Base-by-base conservation (phyloP, 1,284 basidiomycete genomes). In the Anthracocystis walkeri region DNA sequence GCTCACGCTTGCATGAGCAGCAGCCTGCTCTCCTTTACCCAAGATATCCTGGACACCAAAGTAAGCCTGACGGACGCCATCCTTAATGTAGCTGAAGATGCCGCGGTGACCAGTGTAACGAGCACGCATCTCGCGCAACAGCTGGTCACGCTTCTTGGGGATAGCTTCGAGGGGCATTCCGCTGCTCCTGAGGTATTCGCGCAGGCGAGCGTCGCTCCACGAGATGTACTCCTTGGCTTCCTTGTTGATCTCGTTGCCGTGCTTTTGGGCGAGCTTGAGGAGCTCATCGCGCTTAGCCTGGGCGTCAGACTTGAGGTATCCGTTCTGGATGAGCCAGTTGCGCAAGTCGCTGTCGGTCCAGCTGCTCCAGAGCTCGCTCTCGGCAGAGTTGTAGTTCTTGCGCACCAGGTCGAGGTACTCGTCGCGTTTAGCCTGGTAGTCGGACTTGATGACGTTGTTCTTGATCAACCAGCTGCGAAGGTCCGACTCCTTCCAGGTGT, bases 291-390 rank as follows among this genome's bases (percentile, higher is more conserved):
- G 78, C 72, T 79, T 80, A 31, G 75, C 77, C 58, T 80, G 56
- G 12, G 53, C 61, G 50, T 79, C 76, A 25, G 61, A 63, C 72
- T 80, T 80, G 31, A 84, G 50, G 62, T 68, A 75, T 33, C 71
- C 73, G 63, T 82, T 78, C 59, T 74, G 50, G 51, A 80, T 77
- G 25, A 83, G 73, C 71, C 70, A 82, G 71, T 65, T 74, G 31
- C 77, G 72, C 62, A 83, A 63, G 50, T 83, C 81, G 51, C 69
- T 77, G 65, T 84, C 82, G 56, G 58, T 77, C 82, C 82, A 84
- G 52, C 70, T 71, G 3, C 59, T 65, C 70, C 70, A 83, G 27
- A 83, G 40, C 57, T 75, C 69, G 60, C 69, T 65, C 40, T 67
- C 57, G 54, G 69, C 66, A 11, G 59, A 58, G 61, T 65, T 64